Base-by-base conservation (phyloP, 2,329 filamentous ascomycete species). In the Penicillium corylophilum region DNA sequence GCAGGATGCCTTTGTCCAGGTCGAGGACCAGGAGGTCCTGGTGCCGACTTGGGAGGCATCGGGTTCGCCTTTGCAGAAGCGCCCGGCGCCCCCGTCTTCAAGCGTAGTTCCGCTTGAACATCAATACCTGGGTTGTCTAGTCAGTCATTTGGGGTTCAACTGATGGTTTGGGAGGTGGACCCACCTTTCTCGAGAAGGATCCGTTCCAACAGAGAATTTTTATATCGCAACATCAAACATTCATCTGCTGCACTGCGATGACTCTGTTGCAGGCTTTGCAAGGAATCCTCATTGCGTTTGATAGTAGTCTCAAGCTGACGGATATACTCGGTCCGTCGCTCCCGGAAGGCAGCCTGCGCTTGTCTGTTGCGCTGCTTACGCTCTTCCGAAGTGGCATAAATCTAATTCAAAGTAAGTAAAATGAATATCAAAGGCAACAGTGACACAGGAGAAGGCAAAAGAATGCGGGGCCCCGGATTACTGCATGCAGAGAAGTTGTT, bases 251-350 rank as follows among this genome's bases (percentile, higher is more conserved):
- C 94, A 66, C 85, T 92, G 64, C 94, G 89, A 70, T 97, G 94
- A 60, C 91, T 95, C 67, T 93, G 89, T 75, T 97, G 94, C 54
- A 99, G 81, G 66, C 86, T 95, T 64, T 95, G 89, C 50, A 97
- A 80, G 64, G 90, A 93, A 65, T 95, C 90, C 75, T 99, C 94
- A 79, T 97, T 93, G 63, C 94, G 89, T 68, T 94, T 93, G 74
- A 99, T 97, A 50, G 92, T 95, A 64, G 93, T 90, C 76, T 99
- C 94, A 23, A 99, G 83, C 74, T 99, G 94, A 78, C 97, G 97
- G 78, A 99, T 99, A 74, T 99, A 99, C 78, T 99, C 94, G 49
- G 93, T 97, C 53, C 94, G 87, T 61, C 94, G 88, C 76, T 99
- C 94, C 63, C 94, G 87, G 68, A 99, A 99, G 51, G 94, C 94